Evolutionary conservation across 2,329 filamentous ascomycete genomes (phyloP), one percentile per base, ranked within the genome.

Genomic region (Trichoderma lentiforme): DNA sequence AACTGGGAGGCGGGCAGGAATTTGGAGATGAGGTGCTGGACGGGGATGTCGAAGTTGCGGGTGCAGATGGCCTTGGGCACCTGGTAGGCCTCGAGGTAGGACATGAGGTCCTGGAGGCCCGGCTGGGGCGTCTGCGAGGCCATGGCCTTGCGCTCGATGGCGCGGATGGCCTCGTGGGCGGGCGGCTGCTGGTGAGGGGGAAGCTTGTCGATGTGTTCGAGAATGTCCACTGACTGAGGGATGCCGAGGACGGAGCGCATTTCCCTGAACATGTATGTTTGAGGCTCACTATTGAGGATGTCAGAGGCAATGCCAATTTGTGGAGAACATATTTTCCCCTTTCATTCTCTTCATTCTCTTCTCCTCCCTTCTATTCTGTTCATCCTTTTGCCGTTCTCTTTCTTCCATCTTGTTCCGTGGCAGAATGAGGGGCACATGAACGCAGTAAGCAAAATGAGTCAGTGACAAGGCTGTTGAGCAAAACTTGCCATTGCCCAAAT

Each of bases 191-290:
- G 78, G 14, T 88, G 82, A 0, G 82, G 76, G 0, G 94, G 90
- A 0, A 98, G 90, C 3, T 86, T 83, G 79, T 94, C 91, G 79
- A 98, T 91, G 83, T 98, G 93, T 73, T 94, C 91, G 56, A 99
- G 90, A 79, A 99, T 98, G 82, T 99, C 96, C 77, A 86, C 84
- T 43, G 84, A 82, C 79, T 91, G 92, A 74, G 89, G 80, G 76
- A 98, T 98, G 64, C 85, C 86, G 18, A 98, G 88, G 8, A 89
- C 91, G 15, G 83, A 79, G 74, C 91, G 91, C 95, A 99, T 98
- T 79, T 97, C 88, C 24, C 83, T 81, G 82, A 98, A 98, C 95
- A 98, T 99, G 87, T 97, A 93, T 76, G 92, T 96, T 82, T 98
- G 95, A 0, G 95, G 95, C 72, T 95, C 84, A 80, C 94, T 97